These are phyloP conservation scores for Gamsiella multidivaricata DNA, from an alignment of 192 early-diverging fungal species.

Conservation along the genomic window DNA sequence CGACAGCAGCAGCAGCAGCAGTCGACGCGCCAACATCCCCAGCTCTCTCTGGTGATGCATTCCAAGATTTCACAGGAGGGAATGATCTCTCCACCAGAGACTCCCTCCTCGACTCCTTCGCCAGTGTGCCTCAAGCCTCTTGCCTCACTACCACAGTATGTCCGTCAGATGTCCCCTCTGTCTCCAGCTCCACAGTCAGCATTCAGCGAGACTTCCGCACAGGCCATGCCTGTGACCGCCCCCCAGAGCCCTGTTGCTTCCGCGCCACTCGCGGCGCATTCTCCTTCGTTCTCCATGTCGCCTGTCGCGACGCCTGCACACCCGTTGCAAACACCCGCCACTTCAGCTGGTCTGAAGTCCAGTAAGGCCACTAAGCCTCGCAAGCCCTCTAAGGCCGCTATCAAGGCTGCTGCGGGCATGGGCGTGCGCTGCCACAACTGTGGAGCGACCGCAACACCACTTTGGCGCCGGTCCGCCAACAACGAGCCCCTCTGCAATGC, in stretches of 20 bases:
- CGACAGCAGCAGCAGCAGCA: slow-evolving; percentile 5
- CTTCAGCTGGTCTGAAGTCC: not conserved
- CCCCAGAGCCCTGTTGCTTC: not conserved
- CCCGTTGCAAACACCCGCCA: not conserved
- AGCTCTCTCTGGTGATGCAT: not conserved
- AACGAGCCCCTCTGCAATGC: slow-evolving; percentile 96
- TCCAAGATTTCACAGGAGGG: slow-evolving; percentile 7
- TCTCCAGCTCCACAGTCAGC: slow-evolving; percentile 5
- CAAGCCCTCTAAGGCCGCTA: slow-evolving; percentile 51
- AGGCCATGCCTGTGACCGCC: not conserved
- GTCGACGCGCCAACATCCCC: not conserved
- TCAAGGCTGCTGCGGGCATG: slow-evolving; percentile 53
- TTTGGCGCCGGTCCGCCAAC: slow-evolving; percentile 91
- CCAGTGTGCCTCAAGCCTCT: slow-evolving; percentile 39
- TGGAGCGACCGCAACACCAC: slow-evolving; percentile 85
- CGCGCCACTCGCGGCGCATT: not conserved
- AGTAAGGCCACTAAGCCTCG: slow-evolving; percentile 36
- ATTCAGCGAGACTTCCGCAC: not conserved
- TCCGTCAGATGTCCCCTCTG: slow-evolving; percentile 21
- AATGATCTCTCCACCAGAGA: slow-evolving; percentile 41
- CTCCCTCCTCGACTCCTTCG: slow-evolving; percentile 32
- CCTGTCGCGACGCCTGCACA: not conserved
- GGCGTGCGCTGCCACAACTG: slow-evolving; percentile 72
- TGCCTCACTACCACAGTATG: slow-evolving; percentile 17
- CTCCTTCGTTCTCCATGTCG: not conserved